Conservation (phyloP, 148 eudicot genomes). For the Camellia sinensis region DNA sequence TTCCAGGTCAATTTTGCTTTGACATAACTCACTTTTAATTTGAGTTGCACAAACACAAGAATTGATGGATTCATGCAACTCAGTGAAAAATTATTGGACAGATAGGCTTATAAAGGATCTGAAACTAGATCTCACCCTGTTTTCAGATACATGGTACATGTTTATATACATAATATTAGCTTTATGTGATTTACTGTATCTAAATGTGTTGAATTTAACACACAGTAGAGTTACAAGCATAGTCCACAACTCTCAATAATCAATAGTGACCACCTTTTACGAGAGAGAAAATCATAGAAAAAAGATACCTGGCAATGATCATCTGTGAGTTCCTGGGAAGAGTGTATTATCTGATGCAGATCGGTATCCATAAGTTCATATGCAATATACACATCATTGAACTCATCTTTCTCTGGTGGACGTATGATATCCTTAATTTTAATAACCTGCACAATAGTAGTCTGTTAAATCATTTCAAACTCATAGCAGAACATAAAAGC, state of each 20-base stretch:
- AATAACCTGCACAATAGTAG: conserved; percentile 30
- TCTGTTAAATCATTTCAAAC: neutral
- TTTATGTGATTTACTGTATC: neutral
- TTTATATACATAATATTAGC: neutral
- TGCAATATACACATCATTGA: conserved; percentile 47
- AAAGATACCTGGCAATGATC: conserved; percentile 86
- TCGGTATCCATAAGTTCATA: conserved; percentile 58
- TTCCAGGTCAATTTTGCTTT: neutral
- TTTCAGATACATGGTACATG: neutral
- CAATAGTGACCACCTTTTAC: neutral
- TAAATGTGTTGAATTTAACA: neutral
- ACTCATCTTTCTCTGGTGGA: conserved; percentile 42
- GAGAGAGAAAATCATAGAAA: neutral
- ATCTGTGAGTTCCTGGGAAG: conserved; percentile 80
- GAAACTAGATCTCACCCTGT: neutral
- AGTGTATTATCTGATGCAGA: conserved; percentile 83
- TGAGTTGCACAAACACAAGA: neutral
- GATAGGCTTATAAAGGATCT: neutral
- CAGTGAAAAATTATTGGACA: neutral
- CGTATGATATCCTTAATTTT: conserved; percentile 55
- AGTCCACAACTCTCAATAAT: neutral
- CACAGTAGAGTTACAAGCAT: neutral
- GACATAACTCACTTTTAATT: neutral
- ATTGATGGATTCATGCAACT: neutral
- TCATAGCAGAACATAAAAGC: conserved; percentile 33